A percentile compares a stretch with the other conserved stretches of the same genome.
These are phyloP conservation scores for Carex cristatella DNA, from an alignment of 176 grass and related monocot species.

Conservation along the genomic window DNA sequence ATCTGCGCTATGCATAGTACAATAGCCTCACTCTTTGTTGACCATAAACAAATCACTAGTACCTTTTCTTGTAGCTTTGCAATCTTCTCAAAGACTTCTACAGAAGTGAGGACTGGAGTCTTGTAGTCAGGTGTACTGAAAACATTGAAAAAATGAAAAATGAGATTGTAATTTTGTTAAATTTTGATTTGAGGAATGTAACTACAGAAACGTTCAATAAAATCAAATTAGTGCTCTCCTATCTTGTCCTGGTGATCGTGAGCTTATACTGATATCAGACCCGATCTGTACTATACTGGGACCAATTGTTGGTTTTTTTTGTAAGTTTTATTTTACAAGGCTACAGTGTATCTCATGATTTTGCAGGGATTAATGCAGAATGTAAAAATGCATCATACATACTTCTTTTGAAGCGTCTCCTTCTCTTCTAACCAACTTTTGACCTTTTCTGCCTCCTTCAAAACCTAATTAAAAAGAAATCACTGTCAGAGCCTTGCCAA, in stretches of 20 bases:
- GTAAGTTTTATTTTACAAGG: neutral
- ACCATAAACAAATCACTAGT: neutral
- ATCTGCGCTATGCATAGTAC: too few species aligned
- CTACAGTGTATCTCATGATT: neutral
- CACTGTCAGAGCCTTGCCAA: conserved; percentile 3
- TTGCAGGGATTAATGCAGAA: neutral
- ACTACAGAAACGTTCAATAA: neutral
- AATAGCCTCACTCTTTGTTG: neutral
- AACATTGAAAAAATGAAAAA: neutral
- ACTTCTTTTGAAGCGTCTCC: conserved; percentile 86
- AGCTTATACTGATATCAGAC: neutral
- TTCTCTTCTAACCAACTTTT: conserved; percentile 85
- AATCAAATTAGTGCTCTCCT: neutral
- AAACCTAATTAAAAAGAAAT: conserved; percentile 40
- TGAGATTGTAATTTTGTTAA: conserved; percentile 1
- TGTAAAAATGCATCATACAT: conserved; percentile 32
- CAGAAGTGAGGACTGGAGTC: conserved; percentile 74
- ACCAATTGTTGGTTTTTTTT: neutral
- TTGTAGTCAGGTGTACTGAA: conserved; percentile 55
- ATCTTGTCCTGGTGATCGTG: neutral
- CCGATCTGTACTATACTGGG: neutral
- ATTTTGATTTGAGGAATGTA: conserved; percentile 3
- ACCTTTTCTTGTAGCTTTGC: conserved; percentile 78
- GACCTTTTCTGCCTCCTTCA: conserved; percentile 69
- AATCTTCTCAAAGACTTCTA: conserved; percentile 67